Evolutionary conservation across 192 early-diverging fungal genomes (phyloP).

Genomic region (Linnemannia schmuckeri): DNA sequence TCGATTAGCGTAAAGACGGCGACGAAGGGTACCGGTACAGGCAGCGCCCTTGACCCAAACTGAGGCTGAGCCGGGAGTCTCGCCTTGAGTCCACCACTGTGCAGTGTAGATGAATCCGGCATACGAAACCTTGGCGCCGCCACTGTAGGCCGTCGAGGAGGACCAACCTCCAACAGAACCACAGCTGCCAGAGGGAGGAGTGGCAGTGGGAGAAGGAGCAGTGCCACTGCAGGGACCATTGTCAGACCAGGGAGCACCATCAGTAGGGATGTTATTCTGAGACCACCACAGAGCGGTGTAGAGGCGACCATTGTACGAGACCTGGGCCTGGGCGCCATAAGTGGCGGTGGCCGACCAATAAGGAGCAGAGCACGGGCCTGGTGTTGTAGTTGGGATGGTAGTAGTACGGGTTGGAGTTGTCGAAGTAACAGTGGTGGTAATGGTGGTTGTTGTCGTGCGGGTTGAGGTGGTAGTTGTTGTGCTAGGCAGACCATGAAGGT

Average conservation of each 20-base stretch:
- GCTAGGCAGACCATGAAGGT: neutral
- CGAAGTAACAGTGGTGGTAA: neutral
- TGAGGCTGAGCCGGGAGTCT: conserved; percentile 22
- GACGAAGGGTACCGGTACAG: conserved; percentile 11
- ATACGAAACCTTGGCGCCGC: conserved; percentile 39
- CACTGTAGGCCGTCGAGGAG: conserved; percentile 32
- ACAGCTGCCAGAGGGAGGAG: conserved; percentile 23
- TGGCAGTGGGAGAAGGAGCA: conserved; percentile 20
- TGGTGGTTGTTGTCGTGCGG: conserved; percentile 4
- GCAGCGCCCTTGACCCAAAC: conserved; percentile 38
- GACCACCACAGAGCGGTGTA: conserved; percentile 57
- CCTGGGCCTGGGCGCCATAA: conserved; percentile 37
- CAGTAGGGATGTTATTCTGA: conserved; percentile 22
- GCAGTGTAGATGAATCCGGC: conserved; percentile 32
- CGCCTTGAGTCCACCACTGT: conserved; percentile 51
- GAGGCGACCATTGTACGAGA: conserved; percentile 57
- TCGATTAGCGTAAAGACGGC: conserved; percentile 2
- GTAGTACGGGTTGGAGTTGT: neutral
- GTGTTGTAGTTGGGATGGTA: conserved; percentile 7
- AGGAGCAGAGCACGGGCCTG: conserved; percentile 43
- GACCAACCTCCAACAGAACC: conserved; percentile 33
- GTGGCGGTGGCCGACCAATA: conserved; percentile 23
- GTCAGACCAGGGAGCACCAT: conserved; percentile 26
- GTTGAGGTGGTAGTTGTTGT: conserved; percentile 18
- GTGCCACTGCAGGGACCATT: conserved; percentile 18